Evolutionary conservation across 208 protist genomes (phyloP).

Genomic region (Borovskyia barvae): DNA sequence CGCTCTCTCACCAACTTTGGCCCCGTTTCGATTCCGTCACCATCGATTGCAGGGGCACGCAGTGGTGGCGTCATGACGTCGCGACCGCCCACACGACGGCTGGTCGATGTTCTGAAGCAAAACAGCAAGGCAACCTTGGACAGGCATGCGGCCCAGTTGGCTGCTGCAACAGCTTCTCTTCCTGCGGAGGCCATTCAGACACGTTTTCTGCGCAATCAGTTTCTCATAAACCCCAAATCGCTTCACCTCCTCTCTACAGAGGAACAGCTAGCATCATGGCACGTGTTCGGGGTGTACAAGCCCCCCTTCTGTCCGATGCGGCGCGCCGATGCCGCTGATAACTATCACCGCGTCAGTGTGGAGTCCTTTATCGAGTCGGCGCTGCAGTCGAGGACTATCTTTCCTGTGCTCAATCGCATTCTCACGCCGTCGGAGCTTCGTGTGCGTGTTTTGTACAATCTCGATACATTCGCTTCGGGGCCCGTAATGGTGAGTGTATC

Average conservation of each 20-base stretch:
- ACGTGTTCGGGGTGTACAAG: conserved; percentile 82
- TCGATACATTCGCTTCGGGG: conserved; percentile 63
- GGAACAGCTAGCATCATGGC: conserved; percentile 38
- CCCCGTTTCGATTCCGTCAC: background rate
- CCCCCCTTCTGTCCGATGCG: conserved; percentile 90
- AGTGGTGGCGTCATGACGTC: conserved; percentile 76
- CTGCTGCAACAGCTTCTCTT: conserved; percentile 38
- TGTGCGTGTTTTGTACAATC: conserved; percentile 81
- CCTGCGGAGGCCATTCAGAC: conserved; percentile 57
- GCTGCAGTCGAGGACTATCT: conserved; percentile 51
- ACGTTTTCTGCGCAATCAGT: conserved; percentile 78
- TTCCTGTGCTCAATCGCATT: conserved; percentile 32
- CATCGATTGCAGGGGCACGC: no score
- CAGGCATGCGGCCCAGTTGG: conserved; percentile 58
- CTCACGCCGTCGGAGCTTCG: conserved; percentile 29
- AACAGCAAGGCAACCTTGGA: conserved; percentile 61
- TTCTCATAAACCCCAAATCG: conserved; percentile 77
- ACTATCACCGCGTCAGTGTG: conserved; percentile 81
- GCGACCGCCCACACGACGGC: conserved; percentile 39
- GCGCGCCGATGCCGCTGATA: conserved; percentile 43
- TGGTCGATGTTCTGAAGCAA: conserved; percentile 74
- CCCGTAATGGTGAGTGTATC: conserved; percentile 70
- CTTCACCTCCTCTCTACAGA: conserved; percentile 42
- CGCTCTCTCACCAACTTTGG: background rate
- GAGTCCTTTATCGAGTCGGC: conserved; percentile 77